Evolutionary conservation across 2,329 filamentous ascomycete genomes (phyloP).

Genomic region (Phyllosticta capitalensis): DNA sequence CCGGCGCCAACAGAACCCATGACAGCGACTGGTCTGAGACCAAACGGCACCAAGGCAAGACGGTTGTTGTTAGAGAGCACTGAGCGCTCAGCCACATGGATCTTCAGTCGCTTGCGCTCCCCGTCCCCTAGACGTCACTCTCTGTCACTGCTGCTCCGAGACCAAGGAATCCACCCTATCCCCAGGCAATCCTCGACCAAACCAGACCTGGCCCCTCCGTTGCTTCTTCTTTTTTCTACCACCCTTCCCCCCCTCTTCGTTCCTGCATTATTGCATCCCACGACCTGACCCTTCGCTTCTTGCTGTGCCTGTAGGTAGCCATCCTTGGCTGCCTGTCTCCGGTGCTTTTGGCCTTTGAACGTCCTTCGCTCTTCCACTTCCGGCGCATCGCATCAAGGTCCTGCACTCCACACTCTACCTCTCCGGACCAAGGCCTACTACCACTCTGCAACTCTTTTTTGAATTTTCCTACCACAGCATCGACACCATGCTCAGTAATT

Average conservation of each 20-base stretch:
- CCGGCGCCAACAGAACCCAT: neutral
- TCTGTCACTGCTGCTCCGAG: neutral
- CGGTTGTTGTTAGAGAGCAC: no score
- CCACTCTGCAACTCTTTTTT: no score
- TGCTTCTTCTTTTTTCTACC: neutral
- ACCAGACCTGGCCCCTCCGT: neutral
- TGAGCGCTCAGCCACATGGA: neutral
- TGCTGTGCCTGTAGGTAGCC: neutral
- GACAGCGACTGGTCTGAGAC: neutral
- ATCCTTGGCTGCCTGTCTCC: neutral
- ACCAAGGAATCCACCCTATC: neutral
- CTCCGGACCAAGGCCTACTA: no score
- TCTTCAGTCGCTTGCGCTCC: neutral
- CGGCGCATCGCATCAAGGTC: neutral
- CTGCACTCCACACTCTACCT: no score
- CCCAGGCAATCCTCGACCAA: neutral
- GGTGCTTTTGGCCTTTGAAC: neutral
- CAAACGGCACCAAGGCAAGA: no score
- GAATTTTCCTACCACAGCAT: neutral
- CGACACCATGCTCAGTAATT: neutral
- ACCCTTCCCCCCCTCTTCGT: neutral
- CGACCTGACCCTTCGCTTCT: neutral
- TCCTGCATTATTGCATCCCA: neutral
- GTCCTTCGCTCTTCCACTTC: neutral
- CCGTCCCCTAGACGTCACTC: neutral